Conservation (phyloP, 2,329 filamentous ascomycete genomes). For the Monosporascus cannonballus region DNA sequence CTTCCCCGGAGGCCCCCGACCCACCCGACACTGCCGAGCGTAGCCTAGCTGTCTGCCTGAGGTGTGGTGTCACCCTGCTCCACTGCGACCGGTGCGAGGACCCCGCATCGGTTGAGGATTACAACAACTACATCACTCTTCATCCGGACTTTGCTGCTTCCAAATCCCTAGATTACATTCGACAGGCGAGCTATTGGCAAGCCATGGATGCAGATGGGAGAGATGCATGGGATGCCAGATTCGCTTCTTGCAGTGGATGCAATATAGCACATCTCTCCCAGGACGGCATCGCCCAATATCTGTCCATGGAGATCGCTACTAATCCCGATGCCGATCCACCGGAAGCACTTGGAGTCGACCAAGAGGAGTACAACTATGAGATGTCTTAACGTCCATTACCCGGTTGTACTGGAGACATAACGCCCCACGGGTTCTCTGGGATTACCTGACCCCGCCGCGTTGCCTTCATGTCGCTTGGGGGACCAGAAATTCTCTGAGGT, state of each 20-base stretch:
- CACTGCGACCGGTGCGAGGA: slow-evolving; percentile 22
- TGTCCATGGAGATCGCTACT: slow-evolving; percentile 11
- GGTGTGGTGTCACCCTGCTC: slow-evolving; percentile 25
- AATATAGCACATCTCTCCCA: slow-evolving; percentile 6
- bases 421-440: not conserved
- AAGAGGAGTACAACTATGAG: slow-evolving; percentile 11
- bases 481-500: too few relatives aligned
- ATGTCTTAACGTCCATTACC: slow-evolving; percentile 2
- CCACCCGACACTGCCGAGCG: slow-evolving; percentile 8
- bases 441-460: not conserved
- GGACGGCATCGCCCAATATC: slow-evolving; percentile 14
- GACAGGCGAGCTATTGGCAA: slow-evolving; percentile 14
- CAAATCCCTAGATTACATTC: slow-evolving; percentile 13
- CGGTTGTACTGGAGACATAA: not conserved
- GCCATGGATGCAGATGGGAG: slow-evolving; percentile 14
- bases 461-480: too few relatives aligned
- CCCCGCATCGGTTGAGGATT: slow-evolving; percentile 22
- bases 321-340: slow-evolving; percentile 21
- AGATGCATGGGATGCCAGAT: slow-evolving; percentile 12
- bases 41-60: slow-evolving; percentile 22
- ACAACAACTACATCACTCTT: slow-evolving; percentile 17
- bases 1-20: slow-evolving; percentile 2
- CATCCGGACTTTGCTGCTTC: slow-evolving; percentile 15
- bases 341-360: slow-evolving; percentile 21
- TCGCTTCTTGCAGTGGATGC: slow-evolving; percentile 11